Conservation (phyloP, 441 rosid genomes). For the Kokia cookei region DNA sequence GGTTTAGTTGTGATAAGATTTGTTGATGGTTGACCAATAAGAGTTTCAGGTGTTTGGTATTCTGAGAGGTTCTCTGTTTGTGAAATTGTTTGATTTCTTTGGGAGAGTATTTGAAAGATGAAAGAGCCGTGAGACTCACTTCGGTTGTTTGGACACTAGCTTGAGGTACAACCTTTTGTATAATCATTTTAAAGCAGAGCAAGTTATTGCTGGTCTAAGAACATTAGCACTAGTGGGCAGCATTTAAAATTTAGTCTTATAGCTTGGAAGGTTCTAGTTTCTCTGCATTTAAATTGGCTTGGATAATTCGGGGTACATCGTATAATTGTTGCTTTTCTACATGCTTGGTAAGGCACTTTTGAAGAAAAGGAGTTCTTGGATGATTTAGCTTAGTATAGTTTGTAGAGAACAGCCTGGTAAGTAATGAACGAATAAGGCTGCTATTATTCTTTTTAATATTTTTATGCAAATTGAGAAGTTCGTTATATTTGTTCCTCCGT, state of each 20-base stretch:
- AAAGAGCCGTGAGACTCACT: no score
- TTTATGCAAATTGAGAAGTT: not conserved
- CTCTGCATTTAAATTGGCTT: not conserved
- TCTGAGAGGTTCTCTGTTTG: no score
- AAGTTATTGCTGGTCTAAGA: no score
- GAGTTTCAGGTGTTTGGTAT: no score
- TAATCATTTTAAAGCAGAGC: no score
- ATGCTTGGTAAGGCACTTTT: not conserved
- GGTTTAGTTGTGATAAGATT: no score
- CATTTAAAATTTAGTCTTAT: not conserved
- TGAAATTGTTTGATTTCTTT: no score
- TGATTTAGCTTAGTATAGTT: not conserved
- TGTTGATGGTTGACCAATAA: no score
- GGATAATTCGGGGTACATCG: not conserved
- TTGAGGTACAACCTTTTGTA: no score
- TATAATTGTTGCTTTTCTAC: not conserved
- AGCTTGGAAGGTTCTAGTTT: not conserved
- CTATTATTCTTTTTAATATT: not conserved
- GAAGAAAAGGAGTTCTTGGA: not conserved
- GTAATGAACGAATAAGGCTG: not conserved
- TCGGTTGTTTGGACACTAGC: no score
- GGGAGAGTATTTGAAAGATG: no score
- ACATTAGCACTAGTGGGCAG: no score
- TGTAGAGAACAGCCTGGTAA: not conserved
- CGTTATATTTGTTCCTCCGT: not conserved